A percentile compares a stretch with the other conserved stretches of the same genome.
These are phyloP conservation scores for Athelia sp. DNA, from an alignment of 1,284 basidiomycete genomes.

Conservation along the genomic window DNA sequence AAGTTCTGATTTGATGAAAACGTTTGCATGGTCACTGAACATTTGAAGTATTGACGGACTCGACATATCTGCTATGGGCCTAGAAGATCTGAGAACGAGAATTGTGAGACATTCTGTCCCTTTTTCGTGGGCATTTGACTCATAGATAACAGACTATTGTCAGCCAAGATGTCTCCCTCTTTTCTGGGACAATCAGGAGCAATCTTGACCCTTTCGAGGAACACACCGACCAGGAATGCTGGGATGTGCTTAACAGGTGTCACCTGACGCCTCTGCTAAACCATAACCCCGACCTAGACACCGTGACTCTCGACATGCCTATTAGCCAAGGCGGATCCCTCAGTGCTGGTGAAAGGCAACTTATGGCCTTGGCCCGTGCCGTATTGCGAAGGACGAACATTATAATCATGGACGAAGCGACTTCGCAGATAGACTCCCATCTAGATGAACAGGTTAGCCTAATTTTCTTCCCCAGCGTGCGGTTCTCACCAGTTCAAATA, in stretches of 20 bases:
- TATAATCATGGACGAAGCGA: constrained; percentile 85
- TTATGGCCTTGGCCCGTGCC: constrained; percentile 71
- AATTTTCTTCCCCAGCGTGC: background rate
- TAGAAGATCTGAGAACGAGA: constrained; percentile 73
- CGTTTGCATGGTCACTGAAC: constrained; percentile 4
- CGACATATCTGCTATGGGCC: constrained; percentile 76
- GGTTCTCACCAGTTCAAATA: constrained; percentile 21
- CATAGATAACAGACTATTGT: constrained; percentile 56
- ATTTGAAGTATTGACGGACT: constrained; percentile 68
- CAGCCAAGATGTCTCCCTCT: constrained; percentile 80
- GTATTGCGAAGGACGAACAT: constrained; percentile 73
- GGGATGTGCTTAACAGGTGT: constrained; percentile 61
- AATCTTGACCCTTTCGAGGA: constrained; percentile 73
- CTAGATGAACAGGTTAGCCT: constrained; percentile 58
- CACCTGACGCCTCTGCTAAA: constrained; percentile 46
- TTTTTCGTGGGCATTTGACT: background rate
- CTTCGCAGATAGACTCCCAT: constrained; percentile 71
- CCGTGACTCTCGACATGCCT: constrained; percentile 48
- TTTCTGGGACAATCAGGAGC: constrained; percentile 79
- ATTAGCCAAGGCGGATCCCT: constrained; percentile 68
- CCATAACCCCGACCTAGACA: constrained; percentile 25
- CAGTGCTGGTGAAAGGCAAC: constrained; percentile 78
- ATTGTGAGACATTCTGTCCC: constrained; percentile 33
- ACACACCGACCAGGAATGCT: constrained; percentile 58
- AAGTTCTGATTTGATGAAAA: constrained; percentile 14